Percentiles rank a stretch among this genome's conserved stretches.
Evolutionary conservation across 495 filamentous ascomycete species (phyloP).

Genomic region (Aspergillus olivimuriae): DNA sequence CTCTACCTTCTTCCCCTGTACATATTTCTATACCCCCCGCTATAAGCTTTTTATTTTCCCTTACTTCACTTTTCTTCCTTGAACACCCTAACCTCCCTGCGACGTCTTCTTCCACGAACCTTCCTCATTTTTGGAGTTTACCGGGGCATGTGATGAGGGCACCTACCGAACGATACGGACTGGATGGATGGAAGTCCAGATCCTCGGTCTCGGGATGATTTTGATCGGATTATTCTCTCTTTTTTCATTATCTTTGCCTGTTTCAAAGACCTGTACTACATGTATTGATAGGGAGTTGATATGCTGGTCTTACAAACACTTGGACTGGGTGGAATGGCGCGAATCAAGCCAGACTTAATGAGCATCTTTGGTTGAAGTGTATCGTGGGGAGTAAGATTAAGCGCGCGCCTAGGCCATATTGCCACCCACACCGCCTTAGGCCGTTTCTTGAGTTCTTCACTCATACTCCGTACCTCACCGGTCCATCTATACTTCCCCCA

Average conservation of each 20-base stretch:
- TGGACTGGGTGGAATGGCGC: constrained; percentile 20
- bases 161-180: neutral
- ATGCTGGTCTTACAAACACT: constrained; percentile 18
- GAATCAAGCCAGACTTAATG: constrained; percentile 21
- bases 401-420: constrained; percentile 14
- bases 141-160: neutral
- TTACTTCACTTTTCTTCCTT: constrained; percentile 3
- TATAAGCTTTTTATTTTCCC: constrained; percentile 2
- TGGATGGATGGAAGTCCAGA: constrained; percentile 3
- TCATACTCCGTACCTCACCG: neutral
- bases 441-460: neutral
- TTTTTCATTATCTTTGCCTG: neutral
- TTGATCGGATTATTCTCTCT: constrained; percentile 9
- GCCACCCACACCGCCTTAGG: constrained; percentile 15
- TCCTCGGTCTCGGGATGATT: neutral
- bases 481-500: neutral
- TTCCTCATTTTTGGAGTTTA: neutral
- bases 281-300: constrained; percentile 32
- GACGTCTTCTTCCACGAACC: neutral
- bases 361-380: constrained; percentile 29
- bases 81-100: constrained; percentile 1
- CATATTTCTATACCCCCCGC: constrained; percentile 24
- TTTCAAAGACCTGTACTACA: constrained; percentile 25
- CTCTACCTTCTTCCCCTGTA: constrained; percentile 27
- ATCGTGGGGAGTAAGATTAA: constrained; percentile 1